These are phyloP conservation scores for Hydrangea macrophylla DNA, from an alignment of 148 eudicot species.

Conservation along the genomic window DNA sequence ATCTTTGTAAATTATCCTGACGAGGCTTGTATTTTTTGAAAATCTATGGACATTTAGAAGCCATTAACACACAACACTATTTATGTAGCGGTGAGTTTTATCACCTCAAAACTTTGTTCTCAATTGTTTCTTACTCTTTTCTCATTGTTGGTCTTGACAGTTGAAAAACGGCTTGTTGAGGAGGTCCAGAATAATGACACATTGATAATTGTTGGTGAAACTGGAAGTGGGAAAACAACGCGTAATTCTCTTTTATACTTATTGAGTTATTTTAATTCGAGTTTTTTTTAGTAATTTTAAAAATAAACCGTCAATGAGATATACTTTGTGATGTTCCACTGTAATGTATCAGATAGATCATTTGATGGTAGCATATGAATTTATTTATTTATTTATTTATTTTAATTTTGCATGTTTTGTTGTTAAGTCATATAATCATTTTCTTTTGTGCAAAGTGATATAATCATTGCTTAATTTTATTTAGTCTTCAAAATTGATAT, in stretches of 20 bases:
- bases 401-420: too few species aligned
- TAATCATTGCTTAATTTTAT: too few species aligned
- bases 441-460: too few species aligned
- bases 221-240: conserved; percentile 98
- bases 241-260: too few species aligned
- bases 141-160: conserved; percentile 29
- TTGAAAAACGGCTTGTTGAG: conserved; percentile 68
- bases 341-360: too few species aligned
- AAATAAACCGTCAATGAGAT: neutral
- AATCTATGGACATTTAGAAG: neutral
- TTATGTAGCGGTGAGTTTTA: too few species aligned
- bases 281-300: too few species aligned
- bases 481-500: too few species aligned
- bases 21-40: neutral
- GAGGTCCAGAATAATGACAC: conserved; percentile 65
- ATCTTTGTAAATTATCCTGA: neutral
- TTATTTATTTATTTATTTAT: too few species aligned
- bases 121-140: neutral
- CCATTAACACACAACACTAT: neutral
- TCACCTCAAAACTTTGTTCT: neutral
- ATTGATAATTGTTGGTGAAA: conserved; percentile 93
- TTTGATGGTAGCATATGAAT: neutral
- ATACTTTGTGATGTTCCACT: neutral
- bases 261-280: too few species aligned
- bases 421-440: too few species aligned